Evolutionary conservation across 345 rosid genomes (phyloP).

Genomic region (Salix koriyanagi): DNA sequence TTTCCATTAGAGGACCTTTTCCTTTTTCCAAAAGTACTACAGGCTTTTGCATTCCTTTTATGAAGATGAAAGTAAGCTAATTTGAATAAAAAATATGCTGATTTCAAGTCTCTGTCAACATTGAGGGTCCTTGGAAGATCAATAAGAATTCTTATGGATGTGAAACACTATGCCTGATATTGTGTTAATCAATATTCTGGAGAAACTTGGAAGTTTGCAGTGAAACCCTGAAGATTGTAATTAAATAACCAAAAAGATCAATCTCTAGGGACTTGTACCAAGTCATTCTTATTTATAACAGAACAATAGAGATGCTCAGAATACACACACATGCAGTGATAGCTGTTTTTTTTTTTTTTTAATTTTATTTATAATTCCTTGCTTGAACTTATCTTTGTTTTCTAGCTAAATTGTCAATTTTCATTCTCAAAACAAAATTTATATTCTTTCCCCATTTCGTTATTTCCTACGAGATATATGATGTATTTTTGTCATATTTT

Average conservation of each 20-base stretch:
- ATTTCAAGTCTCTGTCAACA: too few species aligned
- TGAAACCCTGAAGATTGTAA: neutral
- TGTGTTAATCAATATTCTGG: neutral
- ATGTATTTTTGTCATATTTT: neutral
- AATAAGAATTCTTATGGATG: neutral
- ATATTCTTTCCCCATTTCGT: neutral
- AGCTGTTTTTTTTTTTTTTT: neutral
- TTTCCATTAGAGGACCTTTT: too few species aligned
- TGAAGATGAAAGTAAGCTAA: too few species aligned
- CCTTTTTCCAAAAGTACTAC: neutral
- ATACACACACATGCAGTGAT: neutral
- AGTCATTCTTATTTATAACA: too few species aligned
- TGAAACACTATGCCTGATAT: neutral
- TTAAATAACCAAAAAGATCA: neutral
- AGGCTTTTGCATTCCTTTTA: too few species aligned
- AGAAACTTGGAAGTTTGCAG: neutral
- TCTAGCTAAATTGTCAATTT: neutral
- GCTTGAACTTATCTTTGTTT: neutral
- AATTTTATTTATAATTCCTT: neutral
- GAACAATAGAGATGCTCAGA: neutral
- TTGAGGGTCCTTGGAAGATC: neutral
- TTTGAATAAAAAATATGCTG: too few species aligned
- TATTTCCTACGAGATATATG: neutral
- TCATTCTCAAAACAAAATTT: neutral
- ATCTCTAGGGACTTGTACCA: neutral